Percentiles rank a stretch among this genome's conserved stretches.
Evolutionary conservation across 106 monocot genomes (phyloP).

Genomic region (Iris macrosiphon): DNA sequence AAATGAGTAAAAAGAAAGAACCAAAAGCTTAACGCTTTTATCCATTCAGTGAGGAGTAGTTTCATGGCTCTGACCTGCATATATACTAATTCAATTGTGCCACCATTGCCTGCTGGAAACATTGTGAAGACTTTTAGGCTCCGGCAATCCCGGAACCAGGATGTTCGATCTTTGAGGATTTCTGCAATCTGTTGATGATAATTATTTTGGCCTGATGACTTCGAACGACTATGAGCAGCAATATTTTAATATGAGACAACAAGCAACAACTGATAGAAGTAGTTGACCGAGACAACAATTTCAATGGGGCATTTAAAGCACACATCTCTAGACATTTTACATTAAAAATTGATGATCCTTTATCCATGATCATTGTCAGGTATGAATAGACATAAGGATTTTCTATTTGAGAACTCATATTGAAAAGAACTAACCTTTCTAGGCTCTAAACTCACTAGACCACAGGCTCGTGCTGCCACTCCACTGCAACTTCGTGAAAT

Average conservation of each 20-base stretch:
- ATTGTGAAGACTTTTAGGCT: slow-evolving; percentile 62
- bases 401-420: no score
- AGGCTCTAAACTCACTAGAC: slow-evolving; percentile 92
- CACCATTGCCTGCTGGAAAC: slow-evolving; percentile 87
- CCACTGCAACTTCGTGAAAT: slow-evolving; percentile 78
- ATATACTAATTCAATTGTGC: slow-evolving; percentile 86
- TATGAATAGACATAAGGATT: no score
- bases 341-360: no score
- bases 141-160: slow-evolving; percentile 93
- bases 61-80: slow-evolving; percentile 56
- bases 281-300: no score
- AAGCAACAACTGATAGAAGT: no score
- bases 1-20: neutral
- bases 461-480: slow-evolving; percentile 93
- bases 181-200: slow-evolving; percentile 57
- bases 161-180: slow-evolving; percentile 84
- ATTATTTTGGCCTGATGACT: neutral
- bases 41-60: no score
- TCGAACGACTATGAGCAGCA: no score
- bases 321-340: no score
- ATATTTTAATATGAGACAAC: no score
- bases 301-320: no score
- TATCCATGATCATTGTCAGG: no score
- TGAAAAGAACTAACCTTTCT: slow-evolving; percentile 49
- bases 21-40: neutral